Conservation (phyloP, 169 alveolate species). For the Plasmodium gaboni region DNA sequence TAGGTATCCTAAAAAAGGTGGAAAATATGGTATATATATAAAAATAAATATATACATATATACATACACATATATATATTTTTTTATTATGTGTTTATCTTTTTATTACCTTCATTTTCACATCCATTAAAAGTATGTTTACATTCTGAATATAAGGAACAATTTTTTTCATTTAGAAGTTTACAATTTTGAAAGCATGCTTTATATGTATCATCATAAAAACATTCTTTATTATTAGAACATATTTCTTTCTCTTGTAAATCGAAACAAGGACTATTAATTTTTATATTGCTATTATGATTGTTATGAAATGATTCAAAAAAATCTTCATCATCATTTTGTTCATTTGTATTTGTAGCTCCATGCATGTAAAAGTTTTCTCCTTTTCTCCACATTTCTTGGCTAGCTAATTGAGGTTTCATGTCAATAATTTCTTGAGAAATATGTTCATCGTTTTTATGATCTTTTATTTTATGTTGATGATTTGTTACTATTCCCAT, state of each 20-base stretch:
- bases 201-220: constrained; percentile 37
- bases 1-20: constrained; percentile 21
- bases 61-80: not conserved
- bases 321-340: constrained; percentile 57
- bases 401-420: constrained; percentile 5
- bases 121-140: constrained; percentile 22
- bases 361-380: constrained; percentile 44
- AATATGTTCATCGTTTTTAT: not conserved
- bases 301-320: constrained; percentile 35
- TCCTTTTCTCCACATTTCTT: constrained; percentile 41
- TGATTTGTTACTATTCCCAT: not conserved
- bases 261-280: constrained; percentile 49
- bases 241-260: constrained; percentile 10
- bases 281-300: constrained; percentile 9
- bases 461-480: constrained; percentile 1
- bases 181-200: constrained; percentile 53
- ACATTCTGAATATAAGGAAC: constrained; percentile 41
- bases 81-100: no score
- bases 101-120: constrained; percentile 45
- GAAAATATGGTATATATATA: not conserved
- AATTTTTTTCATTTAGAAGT: constrained; percentile 17
- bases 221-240: constrained; percentile 16
- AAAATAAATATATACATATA: not conserved
- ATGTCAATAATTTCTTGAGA: not conserved
- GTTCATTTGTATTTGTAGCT: constrained; percentile 28